These are phyloP conservation scores for Carex myosuroides DNA, from an alignment of 176 grass and related monocot genomes.

Conservation along the genomic window DNA sequence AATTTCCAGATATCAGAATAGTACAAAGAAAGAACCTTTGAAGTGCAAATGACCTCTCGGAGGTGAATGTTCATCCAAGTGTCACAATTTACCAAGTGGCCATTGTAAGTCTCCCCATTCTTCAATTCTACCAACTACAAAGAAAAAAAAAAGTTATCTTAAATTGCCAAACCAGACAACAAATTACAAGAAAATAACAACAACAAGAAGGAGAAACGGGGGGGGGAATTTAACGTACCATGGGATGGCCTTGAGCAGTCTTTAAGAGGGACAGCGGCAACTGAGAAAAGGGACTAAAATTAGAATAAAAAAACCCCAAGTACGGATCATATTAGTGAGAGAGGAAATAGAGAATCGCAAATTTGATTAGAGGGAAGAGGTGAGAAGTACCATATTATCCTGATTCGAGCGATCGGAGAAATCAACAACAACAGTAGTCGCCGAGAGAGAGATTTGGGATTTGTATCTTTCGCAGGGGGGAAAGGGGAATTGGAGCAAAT, in stretches of 20 bases:
- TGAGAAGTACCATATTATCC: not conserved
- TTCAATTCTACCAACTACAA: slow-evolving; percentile 90
- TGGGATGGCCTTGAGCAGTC: slow-evolving; percentile 99
- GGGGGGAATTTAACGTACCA: slow-evolving; percentile 42
- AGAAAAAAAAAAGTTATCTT: not conserved
- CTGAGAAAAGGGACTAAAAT: slow-evolving; percentile 46
- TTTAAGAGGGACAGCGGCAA: slow-evolving; percentile 94
- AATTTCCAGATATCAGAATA: not conserved
- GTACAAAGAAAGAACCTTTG: slow-evolving; percentile 46
- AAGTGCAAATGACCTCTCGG: slow-evolving; percentile 96
- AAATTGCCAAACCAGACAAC: not conserved
- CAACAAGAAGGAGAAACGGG: not conserved
- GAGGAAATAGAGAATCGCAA: slow-evolving; percentile 2
- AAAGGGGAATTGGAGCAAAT: not conserved
- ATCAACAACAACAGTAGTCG: slow-evolving; percentile 20
- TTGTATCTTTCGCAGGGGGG: not conserved
- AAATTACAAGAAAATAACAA: not conserved
- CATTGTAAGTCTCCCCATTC: slow-evolving; percentile 97
- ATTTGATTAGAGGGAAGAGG: not conserved
- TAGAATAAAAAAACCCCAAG: slow-evolving; percentile 21
- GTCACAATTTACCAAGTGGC: slow-evolving; percentile 97
- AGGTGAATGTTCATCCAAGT: slow-evolving; percentile 99
- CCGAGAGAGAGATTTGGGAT: slow-evolving; percentile 8
- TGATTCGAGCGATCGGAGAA: not conserved
- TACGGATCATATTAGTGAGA: not conserved